These are phyloP conservation scores for Letharia columbiana DNA, from an alignment of 495 filamentous ascomycete species.

Conservation along the genomic window DNA sequence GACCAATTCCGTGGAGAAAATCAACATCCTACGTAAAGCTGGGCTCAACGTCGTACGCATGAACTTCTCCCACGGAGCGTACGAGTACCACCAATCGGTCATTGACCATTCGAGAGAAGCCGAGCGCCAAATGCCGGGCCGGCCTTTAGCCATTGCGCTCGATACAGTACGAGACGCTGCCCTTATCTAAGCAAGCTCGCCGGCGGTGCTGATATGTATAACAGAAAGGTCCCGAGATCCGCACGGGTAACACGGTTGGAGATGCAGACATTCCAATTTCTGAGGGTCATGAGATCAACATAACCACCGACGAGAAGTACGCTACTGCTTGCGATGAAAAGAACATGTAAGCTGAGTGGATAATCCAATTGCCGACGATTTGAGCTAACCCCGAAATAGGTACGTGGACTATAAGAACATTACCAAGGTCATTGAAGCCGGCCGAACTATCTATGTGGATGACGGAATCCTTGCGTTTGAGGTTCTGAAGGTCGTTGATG, in stretches of 20 bases:
- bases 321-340: constrained; percentile 70
- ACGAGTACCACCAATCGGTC: constrained; percentile 95
- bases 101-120: constrained; percentile 89
- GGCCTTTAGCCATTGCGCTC: constrained; percentile 90
- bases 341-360: constrained; percentile 67
- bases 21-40: constrained; percentile 80
- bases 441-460: constrained; percentile 95
- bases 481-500: constrained; percentile 78
- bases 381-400: constrained; percentile 41
- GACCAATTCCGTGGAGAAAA: constrained; percentile 95
- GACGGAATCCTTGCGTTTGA: constrained; percentile 95
- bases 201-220: constrained; percentile 4
- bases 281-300: constrained; percentile 75
- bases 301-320: constrained; percentile 96
- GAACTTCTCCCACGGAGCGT: constrained; percentile 98
- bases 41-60: constrained; percentile 97
- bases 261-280: constrained; percentile 83
- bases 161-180: constrained; percentile 59
- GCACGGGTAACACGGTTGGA: constrained; percentile 81
- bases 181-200: background rate
- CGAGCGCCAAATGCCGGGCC: constrained; percentile 62
- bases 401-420: constrained; percentile 99
- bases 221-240: constrained; percentile 93
- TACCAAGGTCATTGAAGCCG: constrained; percentile 90
- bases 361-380: too few species aligned